Percentiles rank a stretch among this genome's conserved stretches.
Evolutionary conservation across 306 rosid genomes (phyloP).

Genomic region (Medicago lupulina): DNA sequence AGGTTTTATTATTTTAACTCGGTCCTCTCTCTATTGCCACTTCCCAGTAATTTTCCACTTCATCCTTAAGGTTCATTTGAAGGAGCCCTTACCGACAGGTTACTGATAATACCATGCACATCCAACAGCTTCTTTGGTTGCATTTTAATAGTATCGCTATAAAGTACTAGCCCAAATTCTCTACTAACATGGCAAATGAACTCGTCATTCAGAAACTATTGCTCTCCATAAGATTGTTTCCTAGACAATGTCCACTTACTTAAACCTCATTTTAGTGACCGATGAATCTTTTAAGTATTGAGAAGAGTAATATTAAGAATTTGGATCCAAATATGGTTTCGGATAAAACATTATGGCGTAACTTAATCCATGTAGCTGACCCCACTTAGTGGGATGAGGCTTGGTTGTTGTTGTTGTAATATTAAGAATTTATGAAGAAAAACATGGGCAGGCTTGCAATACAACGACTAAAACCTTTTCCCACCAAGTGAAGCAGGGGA

Average conservation of each 20-base stretch:
- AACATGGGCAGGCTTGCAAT: neutral
- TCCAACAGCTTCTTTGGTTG: conserved; percentile 13
- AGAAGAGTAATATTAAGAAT: neutral
- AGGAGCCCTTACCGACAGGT: neutral
- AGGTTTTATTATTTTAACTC: conserved; percentile 5
- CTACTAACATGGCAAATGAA: conserved; percentile 11
- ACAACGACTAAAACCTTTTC: neutral
- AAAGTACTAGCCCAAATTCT: neutral
- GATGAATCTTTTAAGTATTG: conserved; percentile 1
- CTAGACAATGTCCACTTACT: conserved; percentile 14
- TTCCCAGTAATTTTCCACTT: conserved; percentile 25
- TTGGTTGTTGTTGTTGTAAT: neutral
- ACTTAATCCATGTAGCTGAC: too few species aligned
- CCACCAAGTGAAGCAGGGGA: neutral
- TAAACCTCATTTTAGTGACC: conserved; percentile 14
- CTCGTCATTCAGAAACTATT: neutral
- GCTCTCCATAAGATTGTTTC: conserved; percentile 30
- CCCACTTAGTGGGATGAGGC: too few species aligned
- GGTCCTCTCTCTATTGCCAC: neutral
- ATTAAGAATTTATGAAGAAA: conserved; percentile 8
- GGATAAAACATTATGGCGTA: too few species aligned
- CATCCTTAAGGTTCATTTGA: conserved; percentile 16
- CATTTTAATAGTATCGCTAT: conserved; percentile 13
- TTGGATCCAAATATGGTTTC: too few species aligned
- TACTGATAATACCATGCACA: conserved; percentile 6